Percentiles rank a stretch among this genome's conserved stretches.
phyloP scores from a whole-genome alignment of 441 rosid species.

The Breynia disticha region DNA sequence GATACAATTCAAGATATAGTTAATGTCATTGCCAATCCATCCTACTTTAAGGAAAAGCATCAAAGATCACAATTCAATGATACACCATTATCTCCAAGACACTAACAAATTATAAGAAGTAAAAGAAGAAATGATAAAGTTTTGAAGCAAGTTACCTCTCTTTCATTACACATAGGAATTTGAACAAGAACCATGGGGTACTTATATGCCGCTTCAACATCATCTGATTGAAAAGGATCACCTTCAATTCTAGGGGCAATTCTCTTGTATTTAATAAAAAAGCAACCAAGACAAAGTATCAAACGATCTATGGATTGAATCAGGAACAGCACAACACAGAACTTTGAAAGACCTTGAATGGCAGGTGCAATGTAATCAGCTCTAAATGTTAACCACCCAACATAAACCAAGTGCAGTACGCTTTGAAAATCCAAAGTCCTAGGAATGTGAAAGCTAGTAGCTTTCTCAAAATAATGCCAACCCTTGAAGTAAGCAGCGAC shows the following conservation, averaged over 20 bases:
- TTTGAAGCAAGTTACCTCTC: slow-evolving; percentile 44
- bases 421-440: slow-evolving; percentile 43
- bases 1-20: too few relatives aligned
- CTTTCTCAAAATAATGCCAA: slow-evolving; percentile 59
- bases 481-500: slow-evolving; percentile 64
- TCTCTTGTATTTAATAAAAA: slow-evolving; percentile 78
- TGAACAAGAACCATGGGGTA: slow-evolving; percentile 97
- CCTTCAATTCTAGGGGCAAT: slow-evolving; percentile 57
- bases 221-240: slow-evolving; percentile 50
- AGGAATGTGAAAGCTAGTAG: slow-evolving; percentile 43
- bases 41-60: too few relatives aligned
- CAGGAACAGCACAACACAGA: slow-evolving; percentile 69
- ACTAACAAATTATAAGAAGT: slow-evolving; percentile 5
- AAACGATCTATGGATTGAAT: slow-evolving; percentile 75
- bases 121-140: neutral
- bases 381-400: slow-evolving; percentile 55
- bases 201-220: slow-evolving; percentile 40
- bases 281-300: slow-evolving; percentile 73
- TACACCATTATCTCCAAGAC: neutral
- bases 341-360: slow-evolving; percentile 54
- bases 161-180: slow-evolving; percentile 94
- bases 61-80: neutral
- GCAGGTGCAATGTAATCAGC: slow-evolving; percentile 66
- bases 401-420: slow-evolving; percentile 48
- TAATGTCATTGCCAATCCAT: too few relatives aligned